A percentile compares a stretch with the other conserved stretches of the same genome.
Conservation (phyloP, 306 rosid species). For the Medicago ruthenica region DNA sequence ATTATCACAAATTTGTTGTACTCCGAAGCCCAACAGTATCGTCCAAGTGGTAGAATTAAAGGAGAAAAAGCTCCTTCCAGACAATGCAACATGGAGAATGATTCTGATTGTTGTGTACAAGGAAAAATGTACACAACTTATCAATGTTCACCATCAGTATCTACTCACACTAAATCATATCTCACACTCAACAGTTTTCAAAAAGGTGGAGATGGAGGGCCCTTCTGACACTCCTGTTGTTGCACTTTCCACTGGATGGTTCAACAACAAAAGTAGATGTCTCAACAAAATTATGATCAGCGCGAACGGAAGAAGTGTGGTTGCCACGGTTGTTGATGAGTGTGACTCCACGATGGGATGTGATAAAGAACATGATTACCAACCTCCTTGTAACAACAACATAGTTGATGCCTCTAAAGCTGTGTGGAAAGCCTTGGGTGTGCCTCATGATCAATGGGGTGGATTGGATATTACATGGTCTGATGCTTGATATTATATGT, state of each 20-base stretch:
- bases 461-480: not conserved
- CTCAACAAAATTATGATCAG: not conserved
- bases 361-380: not conserved
- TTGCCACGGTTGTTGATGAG: not conserved
- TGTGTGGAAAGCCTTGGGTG: not conserved
- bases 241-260: not conserved
- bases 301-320: not conserved
- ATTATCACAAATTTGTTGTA: not conserved
- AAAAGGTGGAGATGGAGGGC: not conserved
- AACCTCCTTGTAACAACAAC: conserved; percentile 1
- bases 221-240: not conserved
- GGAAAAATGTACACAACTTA: no score
- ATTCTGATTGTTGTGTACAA: no score
- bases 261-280: not conserved
- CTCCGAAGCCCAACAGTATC: no score
- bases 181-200: no score
- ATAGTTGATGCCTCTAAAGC: not conserved
- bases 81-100: no score
- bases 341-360: not conserved
- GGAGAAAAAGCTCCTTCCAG: no score
- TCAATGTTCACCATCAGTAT: no score
- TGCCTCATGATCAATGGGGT: not conserved
- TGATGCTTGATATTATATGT: not conserved
- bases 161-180: no score
- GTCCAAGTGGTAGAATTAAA: no score